Conservation (phyloP, 2,329 filamentous ascomycete genomes). For the Apiospora pterosperma region DNA sequence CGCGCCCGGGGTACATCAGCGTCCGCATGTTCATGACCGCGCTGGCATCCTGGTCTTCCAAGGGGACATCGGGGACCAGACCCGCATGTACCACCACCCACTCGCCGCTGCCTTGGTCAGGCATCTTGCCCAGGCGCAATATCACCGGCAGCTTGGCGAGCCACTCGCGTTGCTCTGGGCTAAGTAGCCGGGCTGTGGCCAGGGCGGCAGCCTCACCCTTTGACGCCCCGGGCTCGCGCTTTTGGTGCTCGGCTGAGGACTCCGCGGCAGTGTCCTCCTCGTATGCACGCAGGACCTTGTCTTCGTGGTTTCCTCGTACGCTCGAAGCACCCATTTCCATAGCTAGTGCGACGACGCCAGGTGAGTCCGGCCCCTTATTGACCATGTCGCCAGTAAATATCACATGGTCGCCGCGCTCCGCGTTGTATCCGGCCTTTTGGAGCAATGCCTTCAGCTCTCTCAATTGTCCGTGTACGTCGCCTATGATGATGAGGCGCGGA, state of each 20-base stretch:
- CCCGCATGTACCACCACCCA: conserved; percentile 83
- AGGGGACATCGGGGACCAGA: conserved; percentile 69
- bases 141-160: conserved; percentile 74
- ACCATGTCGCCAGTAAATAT: conserved; percentile 77
- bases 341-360: conserved; percentile 72
- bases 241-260: conserved; percentile 16
- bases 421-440: conserved; percentile 57
- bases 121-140: conserved; percentile 63
- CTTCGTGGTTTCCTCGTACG: conserved; percentile 92
- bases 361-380: conserved; percentile 81
- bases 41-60: conserved; percentile 70
- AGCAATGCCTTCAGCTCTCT: conserved; percentile 64
- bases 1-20: conserved; percentile 53
- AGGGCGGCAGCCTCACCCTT: conserved; percentile 41
- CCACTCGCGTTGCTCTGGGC: conserved; percentile 62
- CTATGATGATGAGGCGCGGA: conserved; percentile 73
- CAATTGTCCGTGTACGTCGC: conserved; percentile 90
- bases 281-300: conserved; percentile 71
- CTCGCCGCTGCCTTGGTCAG: conserved; percentile 44
- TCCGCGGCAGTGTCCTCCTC: conserved; percentile 27
- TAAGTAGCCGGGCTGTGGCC: conserved; percentile 52
- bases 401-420: conserved; percentile 64
- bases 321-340: conserved; percentile 72
- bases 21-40: conserved; percentile 92
- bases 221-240: conserved; percentile 19